Evolutionary conservation across 805 yeast genomes (phyloP), one percentile per base, ranked within the genome.

Genomic region (Blastobotrys peoriensis): DNA sequence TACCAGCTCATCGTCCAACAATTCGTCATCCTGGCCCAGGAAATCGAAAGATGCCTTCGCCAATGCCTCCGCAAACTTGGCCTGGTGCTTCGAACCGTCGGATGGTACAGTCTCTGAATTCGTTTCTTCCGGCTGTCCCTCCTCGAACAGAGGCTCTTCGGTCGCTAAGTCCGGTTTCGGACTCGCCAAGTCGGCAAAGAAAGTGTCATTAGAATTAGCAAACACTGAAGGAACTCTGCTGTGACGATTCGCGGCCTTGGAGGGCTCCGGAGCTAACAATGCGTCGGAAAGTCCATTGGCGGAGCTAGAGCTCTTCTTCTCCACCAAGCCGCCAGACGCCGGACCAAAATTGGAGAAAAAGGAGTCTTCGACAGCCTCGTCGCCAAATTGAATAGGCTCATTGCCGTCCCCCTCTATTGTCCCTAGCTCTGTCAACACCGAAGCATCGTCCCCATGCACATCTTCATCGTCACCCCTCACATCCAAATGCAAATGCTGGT

Each of bases 141-240:
- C 30, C 30, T 25, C 30, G 8, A 25, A 8, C 13, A 13, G 10
- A 9, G 30, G 30, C 30, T 25, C 30, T 8, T 25, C 30, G 8
- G 30, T 9, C 10, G 10, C 30, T 9, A 9, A 13, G 8, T 25
- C 10, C 30, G 30, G 30, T 25, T 25, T 13, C 35, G 30, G 8
- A 25, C 13, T 25, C 30, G 30, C 30, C 8, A 25, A 13, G 10
- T 25, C 30, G 21, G 27, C 19, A 30, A 36, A 40, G 37, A 44
- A 44, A 15, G 17, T 23, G 23, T 44, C 47, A 15, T 44, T 43
- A 2, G 40, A 23, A 8, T 36, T 44, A 4, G 39, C 47, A 40
- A 44, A 44, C 13, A 40, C 43, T 3, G 47, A 44, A 10, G 47
- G 47, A 17, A 40, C 41, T 8, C 47, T 19, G 27, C 28, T 44